These are phyloP conservation scores for Periconia macrospinosa DNA, from an alignment of 2,329 filamentous ascomycete species.

Conservation along the genomic window DNA sequence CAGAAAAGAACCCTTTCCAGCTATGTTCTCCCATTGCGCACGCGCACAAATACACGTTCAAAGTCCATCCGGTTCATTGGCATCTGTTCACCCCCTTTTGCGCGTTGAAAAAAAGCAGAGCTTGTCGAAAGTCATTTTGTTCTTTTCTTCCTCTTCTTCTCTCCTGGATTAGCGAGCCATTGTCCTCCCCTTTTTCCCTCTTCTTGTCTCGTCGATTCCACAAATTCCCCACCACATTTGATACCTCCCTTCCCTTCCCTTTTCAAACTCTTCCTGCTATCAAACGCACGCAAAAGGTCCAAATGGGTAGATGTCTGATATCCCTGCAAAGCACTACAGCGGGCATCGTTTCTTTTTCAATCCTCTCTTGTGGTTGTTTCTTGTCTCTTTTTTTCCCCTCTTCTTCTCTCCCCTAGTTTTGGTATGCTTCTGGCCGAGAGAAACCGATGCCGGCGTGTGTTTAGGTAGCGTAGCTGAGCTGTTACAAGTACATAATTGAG, in stretches of 20 bases:
- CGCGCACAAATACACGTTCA: not conserved
- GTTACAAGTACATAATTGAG: too few relatives aligned
- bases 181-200: not conserved
- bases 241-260: constrained; percentile 24
- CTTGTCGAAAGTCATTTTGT: not conserved
- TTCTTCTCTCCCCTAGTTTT: too few relatives aligned
- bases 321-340: constrained; percentile 13
- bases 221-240: constrained; percentile 11
- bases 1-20: too few relatives aligned
- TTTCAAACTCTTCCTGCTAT: constrained; percentile 6
- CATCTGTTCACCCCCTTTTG: not conserved
- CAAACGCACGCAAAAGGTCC: constrained; percentile 1
- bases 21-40: too few relatives aligned
- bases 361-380: too few relatives aligned
- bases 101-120: not conserved
- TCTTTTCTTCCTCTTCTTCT: not conserved
- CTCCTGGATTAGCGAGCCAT: not conserved
- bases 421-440: too few relatives aligned
- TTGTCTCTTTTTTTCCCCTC: too few relatives aligned
- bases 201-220: not conserved
- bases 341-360: too few relatives aligned
- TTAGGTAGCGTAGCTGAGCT: too few relatives aligned
- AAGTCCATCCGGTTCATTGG: not conserved
- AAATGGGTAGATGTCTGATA: constrained; percentile 22
- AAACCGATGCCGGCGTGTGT: too few relatives aligned